Evolutionary conservation across 805 yeast genomes (phyloP), one percentile per base, ranked within the genome.

Genomic region (Phaffomyces antillensis): DNA sequence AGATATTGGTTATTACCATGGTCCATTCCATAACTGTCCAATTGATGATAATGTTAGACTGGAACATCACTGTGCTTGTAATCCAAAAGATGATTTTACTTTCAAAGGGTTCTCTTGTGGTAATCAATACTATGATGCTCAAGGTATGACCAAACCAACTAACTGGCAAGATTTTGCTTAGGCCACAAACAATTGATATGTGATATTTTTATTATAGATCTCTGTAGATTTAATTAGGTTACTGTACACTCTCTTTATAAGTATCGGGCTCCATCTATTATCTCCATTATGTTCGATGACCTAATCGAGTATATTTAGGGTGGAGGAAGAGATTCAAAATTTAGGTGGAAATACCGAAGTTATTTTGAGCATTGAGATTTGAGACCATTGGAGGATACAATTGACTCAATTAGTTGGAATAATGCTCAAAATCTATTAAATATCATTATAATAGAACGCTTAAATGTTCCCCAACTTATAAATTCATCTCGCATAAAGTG

Each of bases 1-100:
- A 44, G 85, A 86, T 50, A 69, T 86, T 39, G 95, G 95, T 16
- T 86, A 86, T 62, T 73, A 70, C 58, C 93, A 86, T 62, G 81
- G 73, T 49, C 95, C 95, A 18, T 86, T 81, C 79, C 71, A 76
- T 60, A 81, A 81, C 68, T 86, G 95, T 73, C 91, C 93, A 5
- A 68, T 83, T 44, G 82, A 83, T 53, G 75, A 75, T 45, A 68
- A 67, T 13, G 73, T 79, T 39, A 81, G 91, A 66, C 48, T 65
- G 47, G 70, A 72, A 36, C 76, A 79, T 59, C 76, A 74, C 47
- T 90, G 98, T 73, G 75, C 76, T 50, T 90, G 97, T 68, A 70
- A 82, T 53, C 85, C 86, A 36, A 65, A 68, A 16, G 72, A 76
- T 5, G 95, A 86, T 66, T 81, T 86, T 68, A 81, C 90, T n/a